These are phyloP conservation scores for Trypanosomatidae sp. DNA, from an alignment of 208 protist species.

Conservation along the genomic window DNA sequence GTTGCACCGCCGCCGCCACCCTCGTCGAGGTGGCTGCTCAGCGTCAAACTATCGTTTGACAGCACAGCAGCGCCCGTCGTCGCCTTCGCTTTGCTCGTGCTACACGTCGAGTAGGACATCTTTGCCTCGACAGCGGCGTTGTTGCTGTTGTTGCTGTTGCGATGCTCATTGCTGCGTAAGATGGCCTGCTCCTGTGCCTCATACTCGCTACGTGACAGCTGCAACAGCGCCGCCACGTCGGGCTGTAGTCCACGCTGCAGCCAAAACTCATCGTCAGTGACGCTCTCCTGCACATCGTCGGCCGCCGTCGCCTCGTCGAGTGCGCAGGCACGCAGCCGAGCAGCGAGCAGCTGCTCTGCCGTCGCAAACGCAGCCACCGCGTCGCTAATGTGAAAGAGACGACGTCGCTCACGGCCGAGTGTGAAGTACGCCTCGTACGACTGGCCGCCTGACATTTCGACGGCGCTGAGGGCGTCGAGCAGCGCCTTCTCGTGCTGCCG, in stretches of 20 bases:
- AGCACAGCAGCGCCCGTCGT: too few relatives aligned
- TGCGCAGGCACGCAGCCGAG: background rate
- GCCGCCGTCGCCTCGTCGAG: slow-evolving; percentile 11
- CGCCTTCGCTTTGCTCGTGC: too few relatives aligned
- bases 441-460: slow-evolving; percentile 27
- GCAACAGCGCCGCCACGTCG: slow-evolving; percentile 20
- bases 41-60: too few relatives aligned
- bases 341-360: slow-evolving; percentile 29
- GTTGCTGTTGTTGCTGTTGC: background rate
- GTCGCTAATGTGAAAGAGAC: slow-evolving; percentile 30
- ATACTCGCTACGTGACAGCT: slow-evolving; percentile 21
- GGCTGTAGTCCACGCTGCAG: slow-evolving; percentile 41
- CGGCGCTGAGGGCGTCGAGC: slow-evolving; percentile 34
- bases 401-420: slow-evolving; percentile 39
- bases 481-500: slow-evolving; percentile 45
- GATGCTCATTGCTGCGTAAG: background rate
- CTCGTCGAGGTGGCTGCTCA: too few relatives aligned
- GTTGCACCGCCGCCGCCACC: slow-evolving; percentile 22
- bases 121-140: too few relatives aligned
- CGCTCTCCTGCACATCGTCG: slow-evolving; percentile 7
- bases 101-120: too few relatives aligned
- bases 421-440: slow-evolving; percentile 57
- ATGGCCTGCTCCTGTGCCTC: slow-evolving; percentile 21
- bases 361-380: slow-evolving; percentile 44
- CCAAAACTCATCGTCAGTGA: slow-evolving; percentile 51